Conservation (phyloP, 192 early-diverging fungal genomes). For the Coemansia sp. region DNA sequence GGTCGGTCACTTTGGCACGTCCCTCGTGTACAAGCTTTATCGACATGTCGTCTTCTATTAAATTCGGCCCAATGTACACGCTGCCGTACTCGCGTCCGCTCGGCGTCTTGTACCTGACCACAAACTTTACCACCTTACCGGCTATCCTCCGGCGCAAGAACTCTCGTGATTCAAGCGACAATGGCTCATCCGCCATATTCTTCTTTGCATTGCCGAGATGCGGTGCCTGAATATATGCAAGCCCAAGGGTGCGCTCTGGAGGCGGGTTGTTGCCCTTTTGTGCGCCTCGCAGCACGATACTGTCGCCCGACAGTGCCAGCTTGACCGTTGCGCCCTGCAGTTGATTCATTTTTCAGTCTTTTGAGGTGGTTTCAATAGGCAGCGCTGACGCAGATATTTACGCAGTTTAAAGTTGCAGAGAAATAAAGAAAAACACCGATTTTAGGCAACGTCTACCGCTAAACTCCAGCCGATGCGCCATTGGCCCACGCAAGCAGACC, state of each 20-base stretch:
- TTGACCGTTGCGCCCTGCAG: slow-evolving; percentile 76
- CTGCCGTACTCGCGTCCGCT: slow-evolving; percentile 67
- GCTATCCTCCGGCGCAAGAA: slow-evolving; percentile 82
- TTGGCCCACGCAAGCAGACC: slow-evolving; percentile 4
- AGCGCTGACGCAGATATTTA: neutral
- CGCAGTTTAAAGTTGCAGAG: neutral
- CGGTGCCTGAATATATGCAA: slow-evolving; percentile 81
- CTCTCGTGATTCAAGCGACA: slow-evolving; percentile 86
- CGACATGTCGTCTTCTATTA: slow-evolving; percentile 68
- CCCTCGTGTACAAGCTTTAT: slow-evolving; percentile 76
- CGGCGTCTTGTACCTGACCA: slow-evolving; percentile 56
- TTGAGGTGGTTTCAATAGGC: neutral
- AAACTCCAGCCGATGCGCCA: neutral
- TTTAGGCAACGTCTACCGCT: neutral
- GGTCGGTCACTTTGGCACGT: slow-evolving; percentile 78
- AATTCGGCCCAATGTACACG: slow-evolving; percentile 49
- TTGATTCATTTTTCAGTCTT: slow-evolving; percentile 8
- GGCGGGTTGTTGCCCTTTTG: slow-evolving; percentile 78
- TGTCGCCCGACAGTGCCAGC: slow-evolving; percentile 89
- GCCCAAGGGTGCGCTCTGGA: slow-evolving; percentile 78
- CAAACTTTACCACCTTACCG: slow-evolving; percentile 86
- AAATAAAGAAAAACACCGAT: neutral
- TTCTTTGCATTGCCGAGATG: slow-evolving; percentile 74
- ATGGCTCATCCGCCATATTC: slow-evolving; percentile 82
- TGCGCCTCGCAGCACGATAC: slow-evolving; percentile 82